Evolutionary conservation across 331 rosid species (phyloP), one percentile per base, ranked within the genome.

Genomic region (Malus hybrid): DNA sequence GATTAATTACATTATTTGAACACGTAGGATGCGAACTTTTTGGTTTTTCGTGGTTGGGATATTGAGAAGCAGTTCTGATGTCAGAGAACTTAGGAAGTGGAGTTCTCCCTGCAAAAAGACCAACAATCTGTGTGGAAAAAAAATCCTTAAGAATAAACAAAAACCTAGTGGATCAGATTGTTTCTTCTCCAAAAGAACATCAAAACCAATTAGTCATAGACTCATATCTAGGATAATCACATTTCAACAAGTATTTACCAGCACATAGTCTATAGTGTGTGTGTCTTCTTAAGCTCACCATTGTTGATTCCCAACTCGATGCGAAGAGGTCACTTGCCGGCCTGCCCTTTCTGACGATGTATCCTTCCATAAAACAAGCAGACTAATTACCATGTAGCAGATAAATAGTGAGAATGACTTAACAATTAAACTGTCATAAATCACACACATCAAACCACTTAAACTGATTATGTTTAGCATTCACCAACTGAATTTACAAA

Each of bases 281-380:
- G 78, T 93, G 96, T 80, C 97, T 93, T 85, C 98, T 88, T 83
- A 90, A 86, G 87, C 97, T 93, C 81, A 93, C 98, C 97, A 93
- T 91, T 66, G 36, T 78, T 82, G 76, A 44, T 34, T 80, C 39
- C 60, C 64, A 62, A 62, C 36, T 28, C 77, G 71, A 67, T 77
- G 67, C 79, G 59, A 52, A 57, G 56, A 31, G 71, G 10, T 78
- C 73, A 56, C 80, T 60, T 29, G 63, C 19, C 20, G 27, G 18
- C 74, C 64, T 20, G 81, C 55, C 61, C 55, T 74, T 78, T 65
- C 81, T 54, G 67, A 29, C 9, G 11, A 60, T 22, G 48, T 10
- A 42, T 59, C 15, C 64, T 22, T 59, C 44, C 19, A 66, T 62
- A 63, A 55, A 24, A 64, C 68, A 76, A 57, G 63, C 67, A 77